Conservation (phyloP, 192 early-diverging fungal species). For the Podila horticola region DNA sequence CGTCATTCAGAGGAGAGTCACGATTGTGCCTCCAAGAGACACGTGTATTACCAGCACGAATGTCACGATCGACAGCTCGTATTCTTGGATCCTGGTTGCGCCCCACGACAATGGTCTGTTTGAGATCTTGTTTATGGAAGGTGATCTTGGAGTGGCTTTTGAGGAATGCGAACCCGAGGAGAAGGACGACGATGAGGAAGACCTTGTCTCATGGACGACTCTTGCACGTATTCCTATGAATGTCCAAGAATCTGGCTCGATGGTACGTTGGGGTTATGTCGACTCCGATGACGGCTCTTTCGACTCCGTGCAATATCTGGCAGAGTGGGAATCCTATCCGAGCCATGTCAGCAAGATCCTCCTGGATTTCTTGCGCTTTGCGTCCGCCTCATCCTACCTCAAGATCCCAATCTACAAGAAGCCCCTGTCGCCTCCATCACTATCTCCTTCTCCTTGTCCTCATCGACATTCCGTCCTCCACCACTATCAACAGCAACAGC, state of each 20-base stretch:
- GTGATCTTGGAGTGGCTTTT: background rate
- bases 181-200: constrained; percentile 7
- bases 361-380: constrained; percentile 20
- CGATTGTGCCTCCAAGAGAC: background rate
- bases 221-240: background rate
- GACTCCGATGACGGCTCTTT: constrained; percentile 9
- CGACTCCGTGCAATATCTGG: constrained; percentile 11
- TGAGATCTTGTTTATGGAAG: constrained; percentile 4
- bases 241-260: background rate
- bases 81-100: constrained; percentile 23
- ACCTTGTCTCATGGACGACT: background rate
- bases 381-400: constrained; percentile 9
- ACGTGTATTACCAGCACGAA: background rate
- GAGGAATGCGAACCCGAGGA: constrained; percentile 8
- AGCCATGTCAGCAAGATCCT: constrained; percentile 9
- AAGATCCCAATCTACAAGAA: constrained; percentile 5
- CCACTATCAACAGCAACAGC: background rate
- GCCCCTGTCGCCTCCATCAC: background rate
- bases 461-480: background rate
- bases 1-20: background rate
- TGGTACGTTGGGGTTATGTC: constrained; percentile 15
- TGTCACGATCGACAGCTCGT: background rate
- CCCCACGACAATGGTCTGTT: constrained; percentile 6
- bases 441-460: background rate
- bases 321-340: constrained; percentile 12